These are phyloP conservation scores for Excoecaria cochinchinensis DNA, from an alignment of 345 rosid genomes.

Conservation along the genomic window DNA sequence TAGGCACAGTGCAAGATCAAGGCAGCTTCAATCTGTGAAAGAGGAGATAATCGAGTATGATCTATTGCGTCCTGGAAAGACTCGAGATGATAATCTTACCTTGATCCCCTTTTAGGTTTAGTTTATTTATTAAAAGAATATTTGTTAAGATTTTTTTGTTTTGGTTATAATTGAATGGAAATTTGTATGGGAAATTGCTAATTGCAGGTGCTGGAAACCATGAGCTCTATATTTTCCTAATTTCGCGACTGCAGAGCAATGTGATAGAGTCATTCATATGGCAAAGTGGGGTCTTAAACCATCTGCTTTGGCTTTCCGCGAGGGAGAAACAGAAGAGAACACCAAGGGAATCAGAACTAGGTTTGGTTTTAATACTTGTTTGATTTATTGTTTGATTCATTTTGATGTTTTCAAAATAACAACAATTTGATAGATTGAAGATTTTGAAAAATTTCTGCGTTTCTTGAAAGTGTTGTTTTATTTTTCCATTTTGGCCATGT, in stretches of 20 bases:
- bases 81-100: conserved; percentile 49
- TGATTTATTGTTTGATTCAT: neutral
- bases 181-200: neutral
- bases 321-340: conserved; percentile 48
- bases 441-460: neutral
- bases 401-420: too few species aligned
- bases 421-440: neutral
- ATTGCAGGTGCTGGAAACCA: conserved; percentile 69
- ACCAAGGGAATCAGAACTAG: conserved; percentile 66
- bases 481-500: neutral
- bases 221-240: conserved; percentile 56
- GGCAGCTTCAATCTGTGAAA: conserved; percentile 31
- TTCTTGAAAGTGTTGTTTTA: neutral
- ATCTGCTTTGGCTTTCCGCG: conserved; percentile 51
- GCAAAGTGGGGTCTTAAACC: conserved; percentile 53
- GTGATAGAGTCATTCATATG: conserved; percentile 44
- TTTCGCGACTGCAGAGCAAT: conserved; percentile 62
- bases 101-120: conserved; percentile 58
- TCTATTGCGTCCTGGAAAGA: conserved; percentile 36
- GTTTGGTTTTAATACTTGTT: conserved; percentile 22
- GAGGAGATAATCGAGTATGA: conserved; percentile 23
- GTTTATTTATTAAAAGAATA: neutral
- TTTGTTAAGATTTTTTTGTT: too few species aligned
- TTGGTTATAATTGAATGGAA: neutral
- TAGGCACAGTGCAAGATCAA: conserved; percentile 18